A percentile compares a stretch with the other conserved stretches of the same genome.
phyloP scores from a whole-genome alignment of 495 filamentous ascomycete species.

The Tuber borchii region DNA sequence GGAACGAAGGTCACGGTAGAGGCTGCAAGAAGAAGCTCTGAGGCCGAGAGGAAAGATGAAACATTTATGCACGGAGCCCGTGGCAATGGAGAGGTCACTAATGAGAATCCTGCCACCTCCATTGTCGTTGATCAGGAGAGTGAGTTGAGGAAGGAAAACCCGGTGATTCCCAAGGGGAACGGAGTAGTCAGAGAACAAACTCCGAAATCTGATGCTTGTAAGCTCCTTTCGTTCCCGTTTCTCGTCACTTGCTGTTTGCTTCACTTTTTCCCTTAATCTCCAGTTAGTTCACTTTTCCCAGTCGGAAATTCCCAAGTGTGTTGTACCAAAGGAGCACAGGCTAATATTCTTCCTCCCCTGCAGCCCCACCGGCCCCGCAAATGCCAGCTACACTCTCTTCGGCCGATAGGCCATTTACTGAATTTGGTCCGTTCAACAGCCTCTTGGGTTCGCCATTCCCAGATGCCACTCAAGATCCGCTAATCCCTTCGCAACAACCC shows the following conservation, averaged over 20 bases:
- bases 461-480: constrained; percentile 9
- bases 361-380: constrained; percentile 13
- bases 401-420: constrained; percentile 30
- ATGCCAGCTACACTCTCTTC: constrained; percentile 25
- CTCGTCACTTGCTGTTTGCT: neutral
- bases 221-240: constrained; percentile 4
- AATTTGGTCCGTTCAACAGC: constrained; percentile 35
- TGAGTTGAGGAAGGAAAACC: neutral
- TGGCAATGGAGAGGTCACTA: neutral
- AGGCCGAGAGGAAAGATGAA: neutral
- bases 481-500: neutral
- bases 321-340: neutral
- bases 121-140: neutral
- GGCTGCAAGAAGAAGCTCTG: constrained; percentile 3
- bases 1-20: constrained; percentile 9
- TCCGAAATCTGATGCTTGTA: constrained; percentile 12
- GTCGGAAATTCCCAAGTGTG: neutral
- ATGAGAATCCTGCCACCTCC: neutral
- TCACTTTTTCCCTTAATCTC: neutral
- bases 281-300: neutral
- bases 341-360: neutral
- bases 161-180: neutral
- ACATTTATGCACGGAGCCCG: constrained; percentile 5
- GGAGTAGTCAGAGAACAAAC: neutral
- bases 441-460: constrained; percentile 13